Percentiles rank a stretch among this genome's conserved stretches.
Evolutionary conservation across 2,329 filamentous ascomycete species (phyloP).

Genomic region (Eurotiales sp.): DNA sequence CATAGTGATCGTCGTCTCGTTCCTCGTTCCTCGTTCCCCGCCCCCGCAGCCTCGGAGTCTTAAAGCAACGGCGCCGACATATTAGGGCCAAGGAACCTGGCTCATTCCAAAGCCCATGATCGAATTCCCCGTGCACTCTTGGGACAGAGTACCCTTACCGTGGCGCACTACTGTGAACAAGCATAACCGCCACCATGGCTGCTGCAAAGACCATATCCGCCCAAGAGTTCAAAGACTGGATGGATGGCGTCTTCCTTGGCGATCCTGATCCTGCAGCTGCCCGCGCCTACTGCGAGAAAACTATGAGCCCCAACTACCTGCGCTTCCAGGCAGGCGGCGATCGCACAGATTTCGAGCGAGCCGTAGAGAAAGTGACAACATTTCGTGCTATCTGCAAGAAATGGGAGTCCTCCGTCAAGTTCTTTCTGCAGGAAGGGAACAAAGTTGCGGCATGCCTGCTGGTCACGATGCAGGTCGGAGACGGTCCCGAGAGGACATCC

Average conservation of each 20-base stretch:
- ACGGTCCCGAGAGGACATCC: background rate
- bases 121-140: too few species aligned
- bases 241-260: background rate
- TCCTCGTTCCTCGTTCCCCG: too few species aligned
- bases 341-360: background rate
- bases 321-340: background rate
- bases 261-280: background rate
- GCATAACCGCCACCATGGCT: background rate
- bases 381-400: background rate
- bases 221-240: background rate
- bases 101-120: too few species aligned
- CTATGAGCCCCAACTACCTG: background rate
- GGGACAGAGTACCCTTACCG: too few species aligned
- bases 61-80: too few species aligned
- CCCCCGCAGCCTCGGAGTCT: too few species aligned
- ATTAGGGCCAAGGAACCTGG: too few species aligned
- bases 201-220: background rate
- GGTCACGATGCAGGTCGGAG: background rate
- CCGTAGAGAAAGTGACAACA: background rate
- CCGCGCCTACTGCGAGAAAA: background rate
- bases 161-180: too few species aligned
- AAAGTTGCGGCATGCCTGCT: background rate
- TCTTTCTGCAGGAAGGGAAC: background rate
- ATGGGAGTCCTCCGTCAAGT: background rate
- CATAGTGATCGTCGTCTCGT: too few species aligned